Conservation (phyloP, 768 basidiomycete genomes). For the Kwoniella dendrophila region DNA sequence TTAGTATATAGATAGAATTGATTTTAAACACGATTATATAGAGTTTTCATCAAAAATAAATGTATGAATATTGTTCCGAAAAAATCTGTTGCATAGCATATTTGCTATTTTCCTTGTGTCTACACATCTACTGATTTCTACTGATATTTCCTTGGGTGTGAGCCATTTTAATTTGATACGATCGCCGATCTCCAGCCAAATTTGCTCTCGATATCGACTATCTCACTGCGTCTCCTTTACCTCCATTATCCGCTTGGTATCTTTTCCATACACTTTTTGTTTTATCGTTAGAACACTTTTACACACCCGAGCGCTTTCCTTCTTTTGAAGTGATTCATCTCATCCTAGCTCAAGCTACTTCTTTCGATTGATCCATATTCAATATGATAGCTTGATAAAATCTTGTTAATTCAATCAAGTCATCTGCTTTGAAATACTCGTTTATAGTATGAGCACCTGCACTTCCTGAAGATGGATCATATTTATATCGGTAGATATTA, state of each 20-base stretch:
- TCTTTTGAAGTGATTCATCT: too few relatives aligned
- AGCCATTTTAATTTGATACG: too few relatives aligned
- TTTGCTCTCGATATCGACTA: too few relatives aligned
- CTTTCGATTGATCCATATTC: conserved; percentile 40
- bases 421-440: conserved; percentile 44
- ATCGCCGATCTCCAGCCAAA: too few relatives aligned
- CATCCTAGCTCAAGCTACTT: conserved; percentile 16
- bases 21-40: neutral
- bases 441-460: conserved; percentile 56
- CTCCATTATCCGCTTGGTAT: too few relatives aligned
- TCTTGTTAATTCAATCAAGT: conserved; percentile 45
- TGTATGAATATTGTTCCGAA: too few relatives aligned
- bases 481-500: conserved; percentile 56
- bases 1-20: neutral
- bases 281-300: too few relatives aligned
- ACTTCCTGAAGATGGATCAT: conserved; percentile 40
- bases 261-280: too few relatives aligned
- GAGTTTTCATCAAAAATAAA: neutral
- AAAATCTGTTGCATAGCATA: too few relatives aligned
- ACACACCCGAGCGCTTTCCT: too few relatives aligned
- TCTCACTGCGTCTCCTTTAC: too few relatives aligned
- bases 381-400: conserved; percentile 51
- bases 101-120: too few relatives aligned
- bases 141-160: neutral
- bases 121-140: neutral